phyloP scores from a whole-genome alignment of 345 rosid species.

The Streptanthus diversifolius region DNA sequence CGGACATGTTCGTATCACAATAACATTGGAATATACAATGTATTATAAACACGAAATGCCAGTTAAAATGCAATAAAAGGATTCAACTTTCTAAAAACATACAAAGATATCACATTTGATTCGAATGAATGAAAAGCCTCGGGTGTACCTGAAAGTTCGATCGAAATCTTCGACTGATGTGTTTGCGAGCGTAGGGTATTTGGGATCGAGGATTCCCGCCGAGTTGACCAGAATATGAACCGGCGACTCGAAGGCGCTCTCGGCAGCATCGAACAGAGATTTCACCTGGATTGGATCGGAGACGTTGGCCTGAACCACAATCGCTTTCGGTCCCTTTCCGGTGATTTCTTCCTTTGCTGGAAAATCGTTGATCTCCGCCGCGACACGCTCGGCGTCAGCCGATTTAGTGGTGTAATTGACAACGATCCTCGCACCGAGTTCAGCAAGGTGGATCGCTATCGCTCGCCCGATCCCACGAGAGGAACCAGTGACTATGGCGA shows the following conservation, averaged over 20 bases:
- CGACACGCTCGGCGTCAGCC: constrained; percentile 46
- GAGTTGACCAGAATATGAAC: constrained; percentile 52
- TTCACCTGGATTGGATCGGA: constrained; percentile 63
- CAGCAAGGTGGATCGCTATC: constrained; percentile 53
- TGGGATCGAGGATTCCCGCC: constrained; percentile 54
- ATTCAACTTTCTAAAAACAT: neutral
- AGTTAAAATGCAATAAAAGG: too few species aligned
- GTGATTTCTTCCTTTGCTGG: constrained; percentile 23
- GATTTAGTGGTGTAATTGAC: constrained; percentile 52
- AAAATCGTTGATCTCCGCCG: constrained; percentile 43
- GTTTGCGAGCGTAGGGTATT: constrained; percentile 47
- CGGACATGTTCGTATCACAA: neutral
- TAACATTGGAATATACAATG: too few species aligned
- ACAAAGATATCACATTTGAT: neutral
- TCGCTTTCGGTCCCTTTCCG: constrained; percentile 34
- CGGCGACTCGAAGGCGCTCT: constrained; percentile 46
- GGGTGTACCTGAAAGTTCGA: constrained; percentile 16
- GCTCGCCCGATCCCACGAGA: constrained; percentile 71
- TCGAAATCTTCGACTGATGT: constrained; percentile 64
- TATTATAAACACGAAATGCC: too few species aligned
- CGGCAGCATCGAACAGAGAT: constrained; percentile 52
- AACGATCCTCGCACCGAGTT: constrained; percentile 59
- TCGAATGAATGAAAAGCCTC: neutral
- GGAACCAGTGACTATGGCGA: constrained; percentile 66
- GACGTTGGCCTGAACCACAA: constrained; percentile 49